Conservation (phyloP, 768 basidiomycete genomes). For the Cystofilobasidium ferigula region DNA sequence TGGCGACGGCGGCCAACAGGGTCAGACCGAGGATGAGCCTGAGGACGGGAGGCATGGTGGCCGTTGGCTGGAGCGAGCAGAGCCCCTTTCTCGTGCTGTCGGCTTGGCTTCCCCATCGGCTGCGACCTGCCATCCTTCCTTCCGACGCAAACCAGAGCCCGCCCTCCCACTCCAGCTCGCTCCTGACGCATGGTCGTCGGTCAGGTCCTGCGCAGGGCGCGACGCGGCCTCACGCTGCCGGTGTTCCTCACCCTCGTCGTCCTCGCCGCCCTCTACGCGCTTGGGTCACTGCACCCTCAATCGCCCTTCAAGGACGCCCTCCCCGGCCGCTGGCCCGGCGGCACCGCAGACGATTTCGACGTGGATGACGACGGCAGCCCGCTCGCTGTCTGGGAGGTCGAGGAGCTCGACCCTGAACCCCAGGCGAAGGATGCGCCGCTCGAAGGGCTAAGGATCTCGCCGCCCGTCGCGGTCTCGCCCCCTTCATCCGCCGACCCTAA, state of each 20-base stretch:
- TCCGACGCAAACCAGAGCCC: too few species aligned
- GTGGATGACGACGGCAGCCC: not conserved
- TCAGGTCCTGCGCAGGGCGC: not conserved
- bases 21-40: too few species aligned
- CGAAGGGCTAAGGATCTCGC: not conserved
- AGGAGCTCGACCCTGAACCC: not conserved
- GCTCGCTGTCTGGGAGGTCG: conserved; percentile 2
- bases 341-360: not conserved
- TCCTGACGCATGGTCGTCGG: conserved; percentile 11
- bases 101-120: too few species aligned
- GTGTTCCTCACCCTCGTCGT: not conserved
- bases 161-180: too few species aligned
- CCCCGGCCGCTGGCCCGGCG: not conserved
- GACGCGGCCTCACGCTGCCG: not conserved
- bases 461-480: not conserved
- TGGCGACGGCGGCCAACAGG: too few species aligned
- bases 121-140: too few species aligned
- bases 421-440: too few species aligned
- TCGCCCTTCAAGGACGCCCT: not conserved
- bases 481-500: not conserved
- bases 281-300: not conserved
- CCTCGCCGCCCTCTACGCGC: not conserved
- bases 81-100: too few species aligned
- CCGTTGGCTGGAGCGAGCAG: too few species aligned
- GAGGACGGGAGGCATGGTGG: too few species aligned